Conservation (phyloP, 2,329 filamentous ascomycete species). For the Ophiostoma sp. region DNA sequence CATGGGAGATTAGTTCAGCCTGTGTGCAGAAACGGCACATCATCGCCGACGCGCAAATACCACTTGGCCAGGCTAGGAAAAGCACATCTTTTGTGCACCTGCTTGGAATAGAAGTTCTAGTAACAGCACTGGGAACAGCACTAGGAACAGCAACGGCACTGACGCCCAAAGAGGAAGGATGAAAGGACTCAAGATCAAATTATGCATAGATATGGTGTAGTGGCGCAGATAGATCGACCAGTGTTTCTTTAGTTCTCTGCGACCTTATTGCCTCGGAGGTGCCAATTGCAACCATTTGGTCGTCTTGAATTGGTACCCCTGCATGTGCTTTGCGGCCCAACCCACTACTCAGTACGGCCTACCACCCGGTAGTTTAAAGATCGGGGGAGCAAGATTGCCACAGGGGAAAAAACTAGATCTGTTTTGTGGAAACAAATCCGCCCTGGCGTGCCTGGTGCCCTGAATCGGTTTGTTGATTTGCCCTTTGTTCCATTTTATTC, state of each 20-base stretch:
- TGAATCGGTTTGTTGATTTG: slow-evolving; percentile 7
- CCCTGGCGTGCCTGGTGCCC: slow-evolving; percentile 1
- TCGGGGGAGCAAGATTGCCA: background rate
- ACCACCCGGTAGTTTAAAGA: background rate
- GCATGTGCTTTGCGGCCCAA: background rate
- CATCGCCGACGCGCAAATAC: background rate
- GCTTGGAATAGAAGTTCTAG: slow-evolving; percentile 1
- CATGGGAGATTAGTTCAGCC: slow-evolving; percentile 10
- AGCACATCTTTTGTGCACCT: slow-evolving; percentile 1
- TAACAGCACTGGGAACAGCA: background rate
- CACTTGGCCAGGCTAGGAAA: background rate
- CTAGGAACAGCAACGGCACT: background rate
- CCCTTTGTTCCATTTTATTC: background rate
- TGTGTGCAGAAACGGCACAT: slow-evolving; percentile 6
- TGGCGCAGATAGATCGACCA: slow-evolving; percentile 2
- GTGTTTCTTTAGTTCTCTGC: background rate
- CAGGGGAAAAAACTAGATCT: background rate
- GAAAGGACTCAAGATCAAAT: background rate
- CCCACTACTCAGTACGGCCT: background rate
- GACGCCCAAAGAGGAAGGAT: slow-evolving; percentile 1
- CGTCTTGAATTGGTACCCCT: background rate
- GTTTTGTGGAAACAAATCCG: slow-evolving; percentile 1
- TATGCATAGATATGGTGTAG: slow-evolving; percentile 4
- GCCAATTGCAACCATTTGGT: background rate
- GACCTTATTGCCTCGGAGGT: background rate